Base-by-base conservation (phyloP, 768 basidiomycete species). In the Rhizopogon vinicolor region DNA sequence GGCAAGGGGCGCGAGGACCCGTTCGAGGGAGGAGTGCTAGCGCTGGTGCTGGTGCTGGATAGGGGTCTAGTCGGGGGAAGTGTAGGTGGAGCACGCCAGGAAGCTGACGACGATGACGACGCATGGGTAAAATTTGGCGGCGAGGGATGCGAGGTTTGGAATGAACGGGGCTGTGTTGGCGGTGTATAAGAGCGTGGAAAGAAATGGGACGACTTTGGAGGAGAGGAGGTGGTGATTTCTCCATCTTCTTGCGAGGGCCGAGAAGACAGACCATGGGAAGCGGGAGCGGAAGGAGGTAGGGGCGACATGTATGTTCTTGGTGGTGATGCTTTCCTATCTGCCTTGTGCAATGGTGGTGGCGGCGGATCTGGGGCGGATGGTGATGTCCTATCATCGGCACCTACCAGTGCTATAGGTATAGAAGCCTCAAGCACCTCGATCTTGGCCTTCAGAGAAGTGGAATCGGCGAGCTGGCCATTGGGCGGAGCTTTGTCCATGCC, bases 181-280 rank as follows among this genome's bases (percentile, higher is more conserved):
- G 79, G 72, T 1, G 76, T 72, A 54, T 77, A 71, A 39, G 74
- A 71, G n/a, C 69, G 74, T 0, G 74, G 74, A 9, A 71, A 61
- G 53, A 71, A 63, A 35, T 49, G 18, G 0, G 63, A 71, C 1
- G 63, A 57, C 56, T 72, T 73, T 29, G 64, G 67, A n/a, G 68
- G 69, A 7, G 69, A 69, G n/a, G 69, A 65, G 41, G 63, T 75
- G 0, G 63, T 63, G 53, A 83, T 81, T 63, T 82, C 81, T 4
- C 80, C 81, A 41, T 83, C 81, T 63, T 83, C 81, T 28, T 77
- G 78, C 5, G 78, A 74, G 0, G 67, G 62, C 8, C 68, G 66
- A n/a, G 67, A 66, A 13, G 60, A 58, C 35, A 37, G 35, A 37
- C 35, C 35, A 33, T 60, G 58, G 35, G 53, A 41, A 31, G 54